These are phyloP conservation scores for Leptomonas pyrrhocoris DNA, from an alignment of 208 protist species.

Conservation along the genomic window DNA sequence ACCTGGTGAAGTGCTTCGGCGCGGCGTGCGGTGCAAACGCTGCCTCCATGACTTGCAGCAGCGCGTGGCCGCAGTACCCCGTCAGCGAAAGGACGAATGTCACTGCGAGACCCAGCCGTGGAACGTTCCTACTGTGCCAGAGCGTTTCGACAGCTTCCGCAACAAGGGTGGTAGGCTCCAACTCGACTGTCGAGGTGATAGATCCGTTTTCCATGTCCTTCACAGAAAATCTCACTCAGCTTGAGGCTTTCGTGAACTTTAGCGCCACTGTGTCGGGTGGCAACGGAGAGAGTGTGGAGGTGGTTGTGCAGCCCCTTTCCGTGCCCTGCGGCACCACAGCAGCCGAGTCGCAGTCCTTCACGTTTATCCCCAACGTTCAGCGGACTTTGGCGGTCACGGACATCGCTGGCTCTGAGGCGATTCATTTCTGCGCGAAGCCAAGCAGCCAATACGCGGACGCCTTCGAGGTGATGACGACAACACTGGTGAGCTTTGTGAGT, in stretches of 20 bases:
- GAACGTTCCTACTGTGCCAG: slow-evolving; percentile 57
- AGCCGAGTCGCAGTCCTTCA: slow-evolving; percentile 11
- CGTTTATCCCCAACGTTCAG: slow-evolving; percentile 11
- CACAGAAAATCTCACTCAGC: slow-evolving; percentile 9
- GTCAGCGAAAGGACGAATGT: slow-evolving; percentile 29
- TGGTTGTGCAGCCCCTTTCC: slow-evolving; percentile 25
- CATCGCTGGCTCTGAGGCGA: slow-evolving; percentile 4
- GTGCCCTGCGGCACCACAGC: slow-evolving; percentile 22
- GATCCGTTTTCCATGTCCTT: slow-evolving; percentile 33
- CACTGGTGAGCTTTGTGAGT: slow-evolving; percentile 48
- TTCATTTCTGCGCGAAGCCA: slow-evolving; percentile 25
- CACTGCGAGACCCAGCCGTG: slow-evolving; percentile 22
- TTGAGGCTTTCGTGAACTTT: slow-evolving; percentile 40
- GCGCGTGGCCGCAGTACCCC: slow-evolving; percentile 19
- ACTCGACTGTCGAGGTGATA: slow-evolving; percentile 40
- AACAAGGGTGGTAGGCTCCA: slow-evolving; percentile 28
- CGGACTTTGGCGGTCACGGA: slow-evolving; percentile 12
- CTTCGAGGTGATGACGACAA: slow-evolving; percentile 24
- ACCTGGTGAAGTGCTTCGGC: slow-evolving; percentile 42
- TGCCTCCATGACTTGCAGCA: slow-evolving; percentile 23
- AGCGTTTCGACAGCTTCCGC: slow-evolving; percentile 20
- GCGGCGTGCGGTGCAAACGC: slow-evolving; percentile 18
- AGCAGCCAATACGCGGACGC: slow-evolving; percentile 13
- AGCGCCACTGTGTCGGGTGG: slow-evolving; percentile 34
- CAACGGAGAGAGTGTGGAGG: not conserved